A percentile compares a stretch with the other conserved stretches of the same genome.
These are phyloP conservation scores for Teratosphaeria viscida DNA, from an alignment of 2,329 filamentous ascomycete species.

Conservation along the genomic window DNA sequence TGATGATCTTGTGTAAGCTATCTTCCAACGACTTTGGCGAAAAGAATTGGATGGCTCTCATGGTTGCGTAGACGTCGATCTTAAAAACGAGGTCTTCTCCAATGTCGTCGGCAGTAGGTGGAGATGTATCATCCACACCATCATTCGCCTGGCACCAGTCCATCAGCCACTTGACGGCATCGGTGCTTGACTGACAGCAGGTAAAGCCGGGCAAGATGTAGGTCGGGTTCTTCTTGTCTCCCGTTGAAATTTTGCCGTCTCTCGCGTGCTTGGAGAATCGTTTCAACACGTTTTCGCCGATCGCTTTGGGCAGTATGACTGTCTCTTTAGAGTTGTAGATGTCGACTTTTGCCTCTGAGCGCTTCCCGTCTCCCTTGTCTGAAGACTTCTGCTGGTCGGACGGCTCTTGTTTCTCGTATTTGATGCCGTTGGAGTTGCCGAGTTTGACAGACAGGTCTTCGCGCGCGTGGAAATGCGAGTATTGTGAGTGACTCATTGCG, in stretches of 20 bases:
- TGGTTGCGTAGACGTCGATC: not conserved
- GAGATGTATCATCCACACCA: not conserved
- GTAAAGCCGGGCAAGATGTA: not conserved
- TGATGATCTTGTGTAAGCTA: not conserved
- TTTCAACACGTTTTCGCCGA: not conserved
- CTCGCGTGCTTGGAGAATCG: not conserved
- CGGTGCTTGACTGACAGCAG: not conserved
- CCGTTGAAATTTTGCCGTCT: not conserved
- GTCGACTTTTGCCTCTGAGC: not conserved
- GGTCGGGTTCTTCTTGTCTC: not conserved
- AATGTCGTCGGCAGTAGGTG: not conserved
- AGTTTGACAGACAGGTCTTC: not conserved
- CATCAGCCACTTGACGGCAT: not conserved
- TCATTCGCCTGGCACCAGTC: not conserved
- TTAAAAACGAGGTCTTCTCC: not conserved
- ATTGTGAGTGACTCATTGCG: not conserved
- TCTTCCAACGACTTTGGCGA: not conserved
- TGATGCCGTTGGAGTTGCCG: not conserved
- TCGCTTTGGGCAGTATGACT: not conserved
- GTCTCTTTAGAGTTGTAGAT: not conserved
- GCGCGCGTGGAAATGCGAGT: not conserved
- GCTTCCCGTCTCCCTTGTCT: not conserved
- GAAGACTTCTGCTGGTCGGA: not conserved
- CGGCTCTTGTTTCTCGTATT: not conserved
- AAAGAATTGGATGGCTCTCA: not conserved